A percentile compares a stretch with the other conserved stretches of the same genome.
Evolutionary conservation across 257 asterid species (phyloP).

Genomic region (Echites panduratus): DNA sequence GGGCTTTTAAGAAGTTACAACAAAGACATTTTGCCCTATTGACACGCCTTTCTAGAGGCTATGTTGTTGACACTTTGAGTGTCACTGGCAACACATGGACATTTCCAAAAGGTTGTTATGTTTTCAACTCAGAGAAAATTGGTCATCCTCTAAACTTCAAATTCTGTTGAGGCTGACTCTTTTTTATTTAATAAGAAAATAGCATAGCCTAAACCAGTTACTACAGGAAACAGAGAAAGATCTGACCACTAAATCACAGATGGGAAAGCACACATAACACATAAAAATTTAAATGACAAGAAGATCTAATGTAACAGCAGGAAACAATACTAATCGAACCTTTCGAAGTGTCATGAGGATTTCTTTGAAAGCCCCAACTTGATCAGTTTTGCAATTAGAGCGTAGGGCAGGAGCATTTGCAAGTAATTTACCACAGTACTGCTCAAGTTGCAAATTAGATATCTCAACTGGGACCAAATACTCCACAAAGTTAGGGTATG

Average conservation of each 20-base stretch:
- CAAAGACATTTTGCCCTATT: not conserved
- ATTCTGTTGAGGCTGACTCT: not conserved
- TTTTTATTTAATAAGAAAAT: not conserved
- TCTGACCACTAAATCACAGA: not conserved
- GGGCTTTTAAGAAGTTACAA: not conserved
- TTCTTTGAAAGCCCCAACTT: conserved; percentile 58
- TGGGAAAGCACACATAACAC: not conserved
- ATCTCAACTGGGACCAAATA: conserved; percentile 83
- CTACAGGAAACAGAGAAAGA: conserved; percentile 6
- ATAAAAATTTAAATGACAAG: not conserved
- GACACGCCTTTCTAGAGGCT: not conserved
- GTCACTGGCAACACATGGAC: not conserved
- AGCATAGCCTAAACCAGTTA: not conserved
- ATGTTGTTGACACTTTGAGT: not conserved
- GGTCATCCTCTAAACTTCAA: not conserved
- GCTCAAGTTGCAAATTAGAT: conserved; percentile 82
- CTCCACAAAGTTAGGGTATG: conserved; percentile 63
- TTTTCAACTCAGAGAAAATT: not conserved
- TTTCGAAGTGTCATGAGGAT: conserved; percentile 59
- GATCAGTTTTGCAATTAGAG: conserved; percentile 50
- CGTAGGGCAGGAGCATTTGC: conserved; percentile 42
- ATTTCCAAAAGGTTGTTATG: not conserved
- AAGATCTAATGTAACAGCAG: conserved; percentile 15
- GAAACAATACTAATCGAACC: conserved; percentile 42
- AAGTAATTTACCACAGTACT: conserved; percentile 68